Percentiles rank a stretch among this genome's conserved stretches.
phyloP scores from a whole-genome alignment of 2,329 filamentous ascomycete genomes.

The Aspergillus quadrilineatus region DNA sequence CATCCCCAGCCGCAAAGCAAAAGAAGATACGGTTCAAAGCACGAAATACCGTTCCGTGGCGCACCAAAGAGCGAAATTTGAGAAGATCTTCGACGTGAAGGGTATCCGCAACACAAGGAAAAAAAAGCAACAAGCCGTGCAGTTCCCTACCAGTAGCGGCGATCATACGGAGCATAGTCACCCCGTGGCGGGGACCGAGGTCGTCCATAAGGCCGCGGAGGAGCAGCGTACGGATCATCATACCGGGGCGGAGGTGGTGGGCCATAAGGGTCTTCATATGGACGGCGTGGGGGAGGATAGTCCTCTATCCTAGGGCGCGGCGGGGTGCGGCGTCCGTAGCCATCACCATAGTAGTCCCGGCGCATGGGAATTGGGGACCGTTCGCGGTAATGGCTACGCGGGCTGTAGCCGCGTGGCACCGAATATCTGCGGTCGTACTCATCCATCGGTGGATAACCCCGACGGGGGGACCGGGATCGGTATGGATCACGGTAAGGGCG shows the following conservation, averaged over 20 bases:
- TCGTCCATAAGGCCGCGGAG: slow-evolving; percentile 53
- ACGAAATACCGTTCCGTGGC: slow-evolving; percentile 3
- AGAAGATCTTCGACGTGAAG: slow-evolving; percentile 16
- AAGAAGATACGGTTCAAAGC: background rate
- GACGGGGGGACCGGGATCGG: slow-evolving; percentile 78
- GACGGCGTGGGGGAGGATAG: slow-evolving; percentile 61
- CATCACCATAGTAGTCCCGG: slow-evolving; percentile 82
- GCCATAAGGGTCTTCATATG: slow-evolving; percentile 61
- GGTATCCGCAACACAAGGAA: slow-evolving; percentile 27
- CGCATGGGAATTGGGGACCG: slow-evolving; percentile 69
- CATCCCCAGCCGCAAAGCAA: background rate
- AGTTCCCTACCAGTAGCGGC: slow-evolving; percentile 45
- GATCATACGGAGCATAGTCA: slow-evolving; percentile 45
- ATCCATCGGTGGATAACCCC: slow-evolving; percentile 66
- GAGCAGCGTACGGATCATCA: slow-evolving; percentile 61
- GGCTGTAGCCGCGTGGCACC: slow-evolving; percentile 77
- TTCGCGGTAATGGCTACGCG: slow-evolving; percentile 81
- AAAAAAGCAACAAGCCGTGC: slow-evolving; percentile 12
- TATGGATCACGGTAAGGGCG: slow-evolving; percentile 66
- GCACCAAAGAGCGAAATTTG: slow-evolving; percentile 10
- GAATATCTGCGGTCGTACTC: slow-evolving; percentile 83
- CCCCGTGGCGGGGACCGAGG: slow-evolving; percentile 44
- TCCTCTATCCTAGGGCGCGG: slow-evolving; percentile 76
- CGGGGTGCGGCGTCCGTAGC: slow-evolving; percentile 75
- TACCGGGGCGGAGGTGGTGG: slow-evolving; percentile 54